A percentile compares a stretch with the other conserved stretches of the same genome.
Conservation (phyloP, 1,284 basidiomycete genomes). For the Cryptococcus maquisensis region DNA sequence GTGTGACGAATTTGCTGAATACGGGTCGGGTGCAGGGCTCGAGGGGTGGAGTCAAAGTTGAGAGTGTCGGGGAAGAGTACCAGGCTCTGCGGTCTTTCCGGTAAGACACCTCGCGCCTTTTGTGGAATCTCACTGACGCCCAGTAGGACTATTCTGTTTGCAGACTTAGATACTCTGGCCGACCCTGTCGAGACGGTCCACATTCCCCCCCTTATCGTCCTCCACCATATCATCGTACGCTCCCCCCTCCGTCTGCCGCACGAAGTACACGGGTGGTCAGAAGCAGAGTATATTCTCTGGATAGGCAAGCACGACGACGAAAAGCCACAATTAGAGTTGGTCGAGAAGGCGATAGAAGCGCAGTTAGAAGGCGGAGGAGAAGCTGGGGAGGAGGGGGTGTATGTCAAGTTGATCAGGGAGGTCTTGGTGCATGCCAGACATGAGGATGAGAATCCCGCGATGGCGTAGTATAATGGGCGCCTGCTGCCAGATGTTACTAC, state of each 20-base stretch:
- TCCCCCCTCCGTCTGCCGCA: conserved; percentile 80
- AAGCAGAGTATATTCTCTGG: conserved; percentile 67
- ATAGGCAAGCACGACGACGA: conserved; percentile 39
- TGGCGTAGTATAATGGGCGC: no score
- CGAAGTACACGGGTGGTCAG: conserved; percentile 81
- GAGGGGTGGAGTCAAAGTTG: conserved; percentile 62
- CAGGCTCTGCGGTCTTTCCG: conserved; percentile 71
- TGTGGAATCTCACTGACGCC: neutral
- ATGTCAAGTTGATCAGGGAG: conserved; percentile 30
- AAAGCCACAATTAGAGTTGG: conserved; percentile 33
- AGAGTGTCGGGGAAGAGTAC: conserved; percentile 74
- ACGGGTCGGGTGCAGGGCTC: conserved; percentile 51
- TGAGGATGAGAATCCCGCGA: conserved; percentile 17
- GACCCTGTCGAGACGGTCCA: conserved; percentile 62
- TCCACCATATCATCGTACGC: conserved; percentile 88
- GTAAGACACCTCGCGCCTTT: conserved; percentile 50
- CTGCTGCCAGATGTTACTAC: conserved; percentile 5
- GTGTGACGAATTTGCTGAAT: conserved; percentile 69
- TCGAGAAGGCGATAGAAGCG: conserved; percentile 41
- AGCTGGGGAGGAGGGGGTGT: conserved; percentile 14
- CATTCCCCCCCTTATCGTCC: conserved; percentile 73
- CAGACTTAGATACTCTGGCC: conserved; percentile 67
- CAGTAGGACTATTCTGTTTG: conserved; percentile 73
- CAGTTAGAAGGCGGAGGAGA: conserved; percentile 18
- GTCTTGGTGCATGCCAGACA: conserved; percentile 35